phyloP scores from a whole-genome alignment of 225 moss, liverwort and hornwort genomes.

The Pleurozium schreberi region DNA sequence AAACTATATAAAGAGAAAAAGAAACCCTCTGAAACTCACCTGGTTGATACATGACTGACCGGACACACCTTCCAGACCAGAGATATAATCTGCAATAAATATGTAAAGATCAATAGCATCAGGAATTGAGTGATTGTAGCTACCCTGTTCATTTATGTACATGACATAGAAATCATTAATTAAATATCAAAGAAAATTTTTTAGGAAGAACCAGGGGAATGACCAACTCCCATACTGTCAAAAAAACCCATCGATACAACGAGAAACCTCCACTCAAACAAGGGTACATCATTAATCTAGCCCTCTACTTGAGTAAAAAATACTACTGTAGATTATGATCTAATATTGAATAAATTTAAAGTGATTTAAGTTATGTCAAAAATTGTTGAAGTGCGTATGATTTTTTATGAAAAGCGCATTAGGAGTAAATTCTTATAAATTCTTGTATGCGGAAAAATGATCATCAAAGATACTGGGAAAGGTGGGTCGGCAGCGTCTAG shows the following conservation, averaged over 20 bases:
- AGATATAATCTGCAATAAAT: conserved; percentile 31
- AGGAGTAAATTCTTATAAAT: not conserved
- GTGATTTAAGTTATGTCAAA: not conserved
- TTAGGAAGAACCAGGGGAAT: no score
- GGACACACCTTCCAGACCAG: conserved; percentile 37
- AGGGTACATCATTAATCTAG: not conserved
- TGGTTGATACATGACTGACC: conserved; percentile 45
- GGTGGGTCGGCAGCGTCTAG: not conserved
- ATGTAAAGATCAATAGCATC: not conserved
- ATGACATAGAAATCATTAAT: not conserved
- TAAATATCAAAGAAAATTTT: not conserved
- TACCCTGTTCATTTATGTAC: not conserved
- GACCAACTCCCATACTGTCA: not conserved
- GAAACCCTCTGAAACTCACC: not conserved
- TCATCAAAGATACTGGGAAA: not conserved
- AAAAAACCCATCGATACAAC: not conserved
- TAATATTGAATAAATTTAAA: not conserved
- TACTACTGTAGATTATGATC: not conserved
- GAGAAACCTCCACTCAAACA: not conserved
- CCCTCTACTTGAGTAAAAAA: not conserved
- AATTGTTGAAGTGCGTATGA: not conserved
- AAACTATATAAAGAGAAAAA: not conserved
- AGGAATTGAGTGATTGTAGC: not conserved
- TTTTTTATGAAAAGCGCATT: no score
- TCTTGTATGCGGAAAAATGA: not conserved